phyloP scores from a whole-genome alignment of 345 rosid genomes.

The Psidium friedrichsthalianum region DNA sequence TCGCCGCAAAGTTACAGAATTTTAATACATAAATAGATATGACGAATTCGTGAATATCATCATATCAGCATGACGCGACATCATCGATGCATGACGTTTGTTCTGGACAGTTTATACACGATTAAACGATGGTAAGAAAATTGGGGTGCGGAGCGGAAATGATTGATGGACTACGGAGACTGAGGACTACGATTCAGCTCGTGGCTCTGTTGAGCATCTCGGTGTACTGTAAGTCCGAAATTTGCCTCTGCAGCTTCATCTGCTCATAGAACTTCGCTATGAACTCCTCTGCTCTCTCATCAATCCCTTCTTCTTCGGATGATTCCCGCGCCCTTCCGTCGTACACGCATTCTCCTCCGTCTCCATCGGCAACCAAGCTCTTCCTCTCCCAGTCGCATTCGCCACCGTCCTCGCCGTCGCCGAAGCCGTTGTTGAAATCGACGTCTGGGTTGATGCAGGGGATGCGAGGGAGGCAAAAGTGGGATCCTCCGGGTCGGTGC shows the following conservation, averaged over 20 bases:
- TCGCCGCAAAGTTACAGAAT: background rate
- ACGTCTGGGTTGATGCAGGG: conserved; percentile 60
- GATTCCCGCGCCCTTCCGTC: conserved; percentile 6
- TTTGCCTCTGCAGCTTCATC: conserved; percentile 76
- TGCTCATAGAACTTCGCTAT: conserved; percentile 64
- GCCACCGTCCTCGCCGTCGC: conserved; percentile 3
- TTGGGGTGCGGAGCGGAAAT: no score
- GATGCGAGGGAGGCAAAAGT: conserved; percentile 21
- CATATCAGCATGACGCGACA: background rate
- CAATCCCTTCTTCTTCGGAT: conserved; percentile 46
- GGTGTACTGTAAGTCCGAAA: conserved; percentile 43
- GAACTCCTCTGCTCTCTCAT: conserved; percentile 77
- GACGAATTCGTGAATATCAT: no score
- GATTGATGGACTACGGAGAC: no score
- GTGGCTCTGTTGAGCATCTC: conserved; percentile 8
- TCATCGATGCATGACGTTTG: no score
- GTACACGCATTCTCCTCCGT: conserved; percentile 1
- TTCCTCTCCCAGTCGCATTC: conserved; percentile 3
- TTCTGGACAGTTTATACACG: no score
- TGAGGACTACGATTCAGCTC: no score
- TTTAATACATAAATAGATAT: background rate
- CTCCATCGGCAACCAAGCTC: conserved; percentile 8
- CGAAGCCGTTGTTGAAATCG: conserved; percentile 45
- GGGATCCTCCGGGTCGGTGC: conserved; percentile 43
- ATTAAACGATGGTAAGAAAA: no score